Evolutionary conservation across 148 eudicot genomes (phyloP), one percentile per base, ranked within the genome.

Genomic region (Heliamphora exappendiculata): DNA sequence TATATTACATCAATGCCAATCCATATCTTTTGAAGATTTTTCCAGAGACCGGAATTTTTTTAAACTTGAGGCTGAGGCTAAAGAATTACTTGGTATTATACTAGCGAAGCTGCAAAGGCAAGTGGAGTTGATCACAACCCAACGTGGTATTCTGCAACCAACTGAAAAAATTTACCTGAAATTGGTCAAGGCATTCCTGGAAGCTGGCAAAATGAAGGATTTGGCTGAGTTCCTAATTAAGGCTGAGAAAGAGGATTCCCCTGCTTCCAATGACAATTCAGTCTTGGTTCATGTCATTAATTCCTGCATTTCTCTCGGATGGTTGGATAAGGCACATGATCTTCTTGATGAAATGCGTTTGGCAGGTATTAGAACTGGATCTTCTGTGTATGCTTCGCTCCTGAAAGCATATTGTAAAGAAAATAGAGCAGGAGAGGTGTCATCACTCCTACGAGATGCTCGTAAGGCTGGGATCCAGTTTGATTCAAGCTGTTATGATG

Each of bases 321-420:
- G 92, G 94, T 82, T 94, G 74, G 98, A 92, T 82, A 88, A 84
- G 44, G 98, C 98, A 44, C 97, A 94, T 78, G 97, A 94, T 54
- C 86, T 94, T 78, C 90, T 94, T 13, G 98, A 94, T 78, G 98
- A 94, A 84, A 82, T 92, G 92, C 92, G 87, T 42, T 87, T 92
- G 84, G 81, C 88, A 62, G 98, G 98, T 71, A 85, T 94, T 67
- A 89, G 80, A 80, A 78, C 86, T 33, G 84, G 86, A 69, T 87
- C 97, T 22, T 82, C 92, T 0, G 82, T 90, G 67, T 90, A 89
- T 73, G 84, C 90, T 17, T 89, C 91, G 10, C 98, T 94, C 59
- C 67, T 94, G 28, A 94, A 89, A 92, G 97, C 96, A 22, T 94
- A 94, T 78, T 84, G 91, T 75, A 89, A 87, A 83, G 93, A 75